Evolutionary conservation across 768 basidiomycete genomes (phyloP).

Genomic region (Suillus sp.): DNA sequence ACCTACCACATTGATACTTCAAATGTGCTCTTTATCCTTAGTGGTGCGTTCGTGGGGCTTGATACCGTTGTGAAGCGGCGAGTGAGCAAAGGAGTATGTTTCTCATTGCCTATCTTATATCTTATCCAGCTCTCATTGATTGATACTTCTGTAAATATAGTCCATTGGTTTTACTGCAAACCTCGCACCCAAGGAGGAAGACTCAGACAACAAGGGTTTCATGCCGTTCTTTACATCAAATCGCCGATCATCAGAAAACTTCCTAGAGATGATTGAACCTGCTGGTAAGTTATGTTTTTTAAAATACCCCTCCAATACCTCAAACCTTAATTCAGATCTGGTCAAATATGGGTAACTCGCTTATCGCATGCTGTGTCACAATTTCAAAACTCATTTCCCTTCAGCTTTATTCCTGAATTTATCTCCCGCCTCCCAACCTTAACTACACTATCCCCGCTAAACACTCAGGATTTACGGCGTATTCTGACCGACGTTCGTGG

Average conservation of each 20-base stretch:
- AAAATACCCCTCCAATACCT: background rate
- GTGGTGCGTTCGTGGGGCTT: constrained; percentile 93
- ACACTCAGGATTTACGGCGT: constrained; percentile 79
- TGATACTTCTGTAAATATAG: constrained; percentile 39
- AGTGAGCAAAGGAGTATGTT: constrained; percentile 80
- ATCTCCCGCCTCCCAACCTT: constrained; percentile 92
- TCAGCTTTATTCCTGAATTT: constrained; percentile 92
- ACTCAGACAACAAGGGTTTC: constrained; percentile 36
- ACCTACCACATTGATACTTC: constrained; percentile 80
- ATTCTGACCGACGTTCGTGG: constrained; percentile 93
- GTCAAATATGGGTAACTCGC: constrained; percentile 72
- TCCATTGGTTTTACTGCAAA: constrained; percentile 86
- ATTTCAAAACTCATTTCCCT: constrained; percentile 7
- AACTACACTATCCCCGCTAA: constrained; percentile 79
- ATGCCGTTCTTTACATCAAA: constrained; percentile 83
- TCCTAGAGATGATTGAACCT: constrained; percentile 74
- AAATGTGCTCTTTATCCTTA: constrained; percentile 92
- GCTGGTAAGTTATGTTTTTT: constrained; percentile 44
- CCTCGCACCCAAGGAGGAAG: constrained; percentile 42
- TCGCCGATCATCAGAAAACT: constrained; percentile 50
- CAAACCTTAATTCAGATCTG: constrained; percentile 54
- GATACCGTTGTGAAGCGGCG: constrained; percentile 80
- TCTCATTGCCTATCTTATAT: background rate
- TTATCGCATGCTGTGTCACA: constrained; percentile 1
- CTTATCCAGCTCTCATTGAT: constrained; percentile 6